Conservation (phyloP, 768 basidiomycete species). For the Hemileccinum impolitum region DNA sequence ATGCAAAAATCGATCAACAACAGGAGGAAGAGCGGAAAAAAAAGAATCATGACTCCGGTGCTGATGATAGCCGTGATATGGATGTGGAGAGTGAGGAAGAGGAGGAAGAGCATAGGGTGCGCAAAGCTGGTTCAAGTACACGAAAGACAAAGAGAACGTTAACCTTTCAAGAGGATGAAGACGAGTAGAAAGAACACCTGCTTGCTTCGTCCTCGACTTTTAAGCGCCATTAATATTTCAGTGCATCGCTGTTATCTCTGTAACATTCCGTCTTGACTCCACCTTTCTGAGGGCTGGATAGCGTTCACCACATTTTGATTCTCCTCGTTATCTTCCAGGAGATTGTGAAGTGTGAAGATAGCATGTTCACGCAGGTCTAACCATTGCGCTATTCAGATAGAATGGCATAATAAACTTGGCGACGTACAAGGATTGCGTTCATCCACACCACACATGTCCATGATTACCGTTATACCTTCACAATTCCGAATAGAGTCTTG, state of each 20-base stretch:
- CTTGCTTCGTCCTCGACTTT: constrained; percentile 1
- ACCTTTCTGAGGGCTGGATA: constrained; percentile 59
- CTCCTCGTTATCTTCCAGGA: constrained; percentile 70
- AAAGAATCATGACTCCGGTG: constrained; percentile 33
- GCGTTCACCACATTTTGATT: constrained; percentile 79
- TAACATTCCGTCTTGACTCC: constrained; percentile 56
- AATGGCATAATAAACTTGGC: neutral
- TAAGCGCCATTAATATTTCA: neutral
- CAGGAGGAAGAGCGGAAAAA: constrained; percentile 53
- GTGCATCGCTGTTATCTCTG: constrained; percentile 30
- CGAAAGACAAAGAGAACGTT: constrained; percentile 54
- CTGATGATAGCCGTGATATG: constrained; percentile 49
- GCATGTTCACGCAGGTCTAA: constrained; percentile 87
- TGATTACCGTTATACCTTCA: constrained; percentile 76
- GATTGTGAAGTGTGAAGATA: constrained; percentile 75
- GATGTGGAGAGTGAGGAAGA: constrained; percentile 74
- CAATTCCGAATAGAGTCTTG: constrained; percentile 72
- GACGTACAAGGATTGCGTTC: constrained; percentile 89
- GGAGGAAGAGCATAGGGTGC: constrained; percentile 66
- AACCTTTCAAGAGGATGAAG: constrained; percentile 60
- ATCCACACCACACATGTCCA: constrained; percentile 88
- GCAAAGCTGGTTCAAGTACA: constrained; percentile 49
- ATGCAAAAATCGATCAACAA: constrained; percentile 57
- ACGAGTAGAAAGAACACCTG: constrained; percentile 19
- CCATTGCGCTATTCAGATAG: constrained; percentile 3